Percentiles rank a stretch among this genome's conserved stretches.
phyloP scores from a whole-genome alignment of 2,329 filamentous ascomycete genomes.

The Cercospora sp. region DNA sequence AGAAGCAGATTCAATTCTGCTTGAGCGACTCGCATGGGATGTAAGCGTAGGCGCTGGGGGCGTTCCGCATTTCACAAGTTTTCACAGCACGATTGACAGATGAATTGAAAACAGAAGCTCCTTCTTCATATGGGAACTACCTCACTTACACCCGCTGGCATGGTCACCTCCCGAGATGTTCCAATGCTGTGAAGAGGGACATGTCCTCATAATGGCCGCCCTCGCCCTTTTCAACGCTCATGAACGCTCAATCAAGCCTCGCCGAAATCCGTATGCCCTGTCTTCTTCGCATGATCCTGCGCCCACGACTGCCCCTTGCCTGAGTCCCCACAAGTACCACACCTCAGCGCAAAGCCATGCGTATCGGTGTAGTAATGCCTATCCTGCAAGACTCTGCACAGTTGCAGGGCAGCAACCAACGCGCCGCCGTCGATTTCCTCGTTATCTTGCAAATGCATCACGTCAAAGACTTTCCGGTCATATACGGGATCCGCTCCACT shows the following conservation, averaged over 20 bases:
- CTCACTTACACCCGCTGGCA: not conserved
- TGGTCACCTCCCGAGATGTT: not conserved
- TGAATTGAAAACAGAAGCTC: not conserved
- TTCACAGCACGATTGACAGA: not conserved
- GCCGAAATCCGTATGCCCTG: constrained; percentile 59
- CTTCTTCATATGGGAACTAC: not conserved
- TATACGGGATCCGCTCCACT: constrained; percentile 66
- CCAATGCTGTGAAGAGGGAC: not conserved
- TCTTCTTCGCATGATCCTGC: constrained; percentile 60
- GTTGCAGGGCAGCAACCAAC: constrained; percentile 57
- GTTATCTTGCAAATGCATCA: constrained; percentile 36
- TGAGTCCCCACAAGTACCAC: constrained; percentile 70
- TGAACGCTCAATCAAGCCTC: constrained; percentile 33
- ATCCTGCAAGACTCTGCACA: constrained; percentile 61
- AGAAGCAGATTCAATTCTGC: not conserved
- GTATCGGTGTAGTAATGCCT: constrained; percentile 89
- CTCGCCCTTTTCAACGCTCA: not conserved
- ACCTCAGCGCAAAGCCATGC: constrained; percentile 73
- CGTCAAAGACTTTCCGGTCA: constrained; percentile 74
- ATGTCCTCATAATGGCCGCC: not conserved
- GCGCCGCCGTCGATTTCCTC: constrained; percentile 53
- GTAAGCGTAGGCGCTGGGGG: constrained; percentile 16
- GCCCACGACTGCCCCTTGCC: constrained; percentile 67
- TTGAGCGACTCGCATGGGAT: not conserved
- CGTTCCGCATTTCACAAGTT: not conserved